Base-by-base conservation (phyloP, 768 basidiomycete species). In the Solioccasus polychromus region DNA sequence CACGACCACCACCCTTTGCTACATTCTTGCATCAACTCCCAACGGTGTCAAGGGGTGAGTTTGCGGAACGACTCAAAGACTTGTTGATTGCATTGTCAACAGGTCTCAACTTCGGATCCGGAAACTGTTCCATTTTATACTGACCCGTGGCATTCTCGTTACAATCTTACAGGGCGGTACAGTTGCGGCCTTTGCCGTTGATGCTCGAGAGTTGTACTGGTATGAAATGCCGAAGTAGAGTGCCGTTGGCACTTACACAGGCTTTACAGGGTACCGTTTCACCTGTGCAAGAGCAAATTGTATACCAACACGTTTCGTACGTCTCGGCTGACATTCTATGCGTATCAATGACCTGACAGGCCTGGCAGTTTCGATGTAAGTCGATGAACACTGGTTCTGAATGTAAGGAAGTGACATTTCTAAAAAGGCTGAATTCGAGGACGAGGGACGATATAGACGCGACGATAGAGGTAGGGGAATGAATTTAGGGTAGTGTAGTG, bases 101-200 rank as follows among this genome's bases (percentile, higher is more conserved):
- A 57, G 55, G 29, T 24, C 25, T 23, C 38, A 36, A n/a, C 44
- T 41, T 30, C 30, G 50, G 22, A 35, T 56, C 34, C 40, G 43
- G 24, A 28, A 35, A 12, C 29, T 45, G 8, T 53, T 53, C 30
- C 37, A 50, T 31, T 50, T 57, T 20, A n/a, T 53, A 14, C 25
- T 50, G 18, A 50, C 34, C 28, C 47, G 51, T 8, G 55, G 55
- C n/a, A 24, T 53, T 42, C 45, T 57, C 22, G 51, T 47, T 22
- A 57, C 47, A 29, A 22, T 49, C 24, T 22, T 47, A 15, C 54
- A 53, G 38, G 43, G 53, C 2, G 30, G 35, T 28, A 24, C 38
- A 10, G 12, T 49, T 18, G 34, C 35, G 18, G n/a, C 29, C 23
- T 44, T 47, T 25, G 23, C 30, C n/a, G 15, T 35, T 22, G 25